Percentiles rank a stretch among this genome's conserved stretches.
phyloP scores from a whole-genome alignment of 2,329 filamentous ascomycete genomes.

The Pseudomassariella vexata region DNA sequence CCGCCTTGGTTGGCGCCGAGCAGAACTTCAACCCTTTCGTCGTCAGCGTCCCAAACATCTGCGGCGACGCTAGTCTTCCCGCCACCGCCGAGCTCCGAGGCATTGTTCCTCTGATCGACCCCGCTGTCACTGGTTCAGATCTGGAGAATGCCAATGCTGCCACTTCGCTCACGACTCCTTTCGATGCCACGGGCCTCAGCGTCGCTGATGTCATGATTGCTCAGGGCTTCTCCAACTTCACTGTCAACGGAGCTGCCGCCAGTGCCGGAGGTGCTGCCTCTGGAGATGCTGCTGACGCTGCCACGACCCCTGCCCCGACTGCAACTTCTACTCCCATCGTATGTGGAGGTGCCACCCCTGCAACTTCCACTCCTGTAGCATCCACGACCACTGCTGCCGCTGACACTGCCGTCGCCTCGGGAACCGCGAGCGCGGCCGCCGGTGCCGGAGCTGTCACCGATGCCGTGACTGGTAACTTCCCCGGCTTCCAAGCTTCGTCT shows the following conservation, averaged over 20 bases:
- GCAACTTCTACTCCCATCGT: background rate
- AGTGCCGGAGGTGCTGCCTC: conserved; percentile 3
- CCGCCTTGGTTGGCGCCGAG: conserved; percentile 59
- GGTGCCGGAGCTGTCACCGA: conserved; percentile 24
- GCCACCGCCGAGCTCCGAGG: conserved; percentile 56
- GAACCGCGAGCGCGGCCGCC: conserved; percentile 11
- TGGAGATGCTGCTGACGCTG: conserved; percentile 10
- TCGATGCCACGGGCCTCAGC: conserved; percentile 55
- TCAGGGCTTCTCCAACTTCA: conserved; percentile 60
- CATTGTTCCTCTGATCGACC: conserved; percentile 63
- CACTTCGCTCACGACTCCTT: conserved; percentile 44
- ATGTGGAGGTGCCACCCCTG: conserved; percentile 3
- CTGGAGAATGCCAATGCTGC: conserved; percentile 55
- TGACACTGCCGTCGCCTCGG: conserved; percentile 5
- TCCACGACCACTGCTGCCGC: conserved; percentile 1
- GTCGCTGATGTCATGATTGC: conserved; percentile 58
- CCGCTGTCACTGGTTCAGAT: conserved; percentile 51
- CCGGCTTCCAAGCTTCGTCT: conserved; percentile 23
- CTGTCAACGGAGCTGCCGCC: conserved; percentile 21
- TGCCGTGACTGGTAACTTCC: conserved; percentile 24
- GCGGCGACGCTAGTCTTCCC: conserved; percentile 57
- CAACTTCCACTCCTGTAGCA: background rate
- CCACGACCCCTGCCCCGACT: conserved; percentile 11
- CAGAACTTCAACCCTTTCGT: conserved; percentile 69
- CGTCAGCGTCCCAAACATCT: conserved; percentile 55